These are phyloP conservation scores for Puccinia coronata DNA, from an alignment of 1,284 basidiomycete genomes.

Conservation along the genomic window DNA sequence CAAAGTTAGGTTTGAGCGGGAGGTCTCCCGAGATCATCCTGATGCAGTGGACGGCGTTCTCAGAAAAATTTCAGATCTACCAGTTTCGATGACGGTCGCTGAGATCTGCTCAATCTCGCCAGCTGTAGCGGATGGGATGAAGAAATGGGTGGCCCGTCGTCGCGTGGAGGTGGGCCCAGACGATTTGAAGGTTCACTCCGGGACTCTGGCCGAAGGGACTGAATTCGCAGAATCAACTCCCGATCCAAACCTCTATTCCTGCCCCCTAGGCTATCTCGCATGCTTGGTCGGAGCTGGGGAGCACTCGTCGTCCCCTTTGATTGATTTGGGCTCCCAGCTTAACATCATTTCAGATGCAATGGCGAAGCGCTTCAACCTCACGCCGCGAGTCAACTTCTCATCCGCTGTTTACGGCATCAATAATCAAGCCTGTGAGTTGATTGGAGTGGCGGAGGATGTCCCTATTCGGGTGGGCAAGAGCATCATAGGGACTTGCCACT, in stretches of 20 bases:
- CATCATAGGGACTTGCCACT: no score
- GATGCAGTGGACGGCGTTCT: no score
- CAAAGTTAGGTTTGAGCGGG: neutral
- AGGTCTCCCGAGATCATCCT: neutral
- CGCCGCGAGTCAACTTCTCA: neutral
- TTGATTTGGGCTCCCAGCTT: neutral
- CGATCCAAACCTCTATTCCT: neutral
- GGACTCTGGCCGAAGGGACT: neutral
- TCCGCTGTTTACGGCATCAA: neutral
- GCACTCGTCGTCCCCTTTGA: neutral
- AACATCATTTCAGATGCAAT: neutral
- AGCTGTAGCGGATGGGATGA: neutral
- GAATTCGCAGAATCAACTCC: neutral
- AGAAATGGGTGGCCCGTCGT: neutral
- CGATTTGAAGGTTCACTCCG: no score
- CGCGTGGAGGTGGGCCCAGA: neutral
- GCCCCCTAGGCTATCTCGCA: no score
- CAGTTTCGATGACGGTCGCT: neutral
- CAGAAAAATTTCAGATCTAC: neutral
- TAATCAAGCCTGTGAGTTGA: neutral
- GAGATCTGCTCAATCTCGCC: no score
- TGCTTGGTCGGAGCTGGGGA: no score
- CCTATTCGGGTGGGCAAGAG: no score
- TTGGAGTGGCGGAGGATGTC: no score
- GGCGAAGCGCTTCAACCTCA: neutral